phyloP scores from a whole-genome alignment of 2,329 filamentous ascomycete species.

The Sarocladiaceae sp. region DNA sequence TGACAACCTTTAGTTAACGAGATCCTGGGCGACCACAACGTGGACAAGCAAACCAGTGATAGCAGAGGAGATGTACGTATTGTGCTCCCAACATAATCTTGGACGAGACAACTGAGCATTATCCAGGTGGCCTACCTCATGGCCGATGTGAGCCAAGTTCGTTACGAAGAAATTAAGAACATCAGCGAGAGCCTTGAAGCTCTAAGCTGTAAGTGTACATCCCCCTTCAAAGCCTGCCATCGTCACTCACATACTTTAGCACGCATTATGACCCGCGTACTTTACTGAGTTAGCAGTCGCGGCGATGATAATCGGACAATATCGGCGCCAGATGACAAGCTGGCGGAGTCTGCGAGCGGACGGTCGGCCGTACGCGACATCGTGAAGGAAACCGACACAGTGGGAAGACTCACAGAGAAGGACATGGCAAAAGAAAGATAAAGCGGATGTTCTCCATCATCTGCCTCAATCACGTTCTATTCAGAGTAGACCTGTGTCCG shows the following conservation, averaged over 20 bases:
- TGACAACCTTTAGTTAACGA: slow-evolving; percentile 65
- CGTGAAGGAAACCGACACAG: too few species aligned
- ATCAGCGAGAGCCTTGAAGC: slow-evolving; percentile 78
- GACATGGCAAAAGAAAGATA: too few species aligned
- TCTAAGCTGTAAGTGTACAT: slow-evolving; percentile 59
- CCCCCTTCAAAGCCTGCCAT: slow-evolving; percentile 9
- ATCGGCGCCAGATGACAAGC: neutral
- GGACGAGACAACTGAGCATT: too few species aligned
- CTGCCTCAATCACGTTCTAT: too few species aligned
- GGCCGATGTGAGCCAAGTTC: slow-evolving; percentile 91
- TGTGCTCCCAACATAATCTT: slow-evolving; percentile 10
- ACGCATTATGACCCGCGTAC: slow-evolving; percentile 40
- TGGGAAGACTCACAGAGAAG: too few species aligned
- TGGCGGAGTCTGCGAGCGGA: too few species aligned
- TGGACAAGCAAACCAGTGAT: slow-evolving; percentile 98
- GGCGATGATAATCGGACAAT: neutral
- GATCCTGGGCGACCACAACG: slow-evolving; percentile 89
- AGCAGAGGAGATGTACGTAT: slow-evolving; percentile 73
- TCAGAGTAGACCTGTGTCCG: too few species aligned
- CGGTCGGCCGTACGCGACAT: too few species aligned
- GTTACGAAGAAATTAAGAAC: slow-evolving; percentile 73
- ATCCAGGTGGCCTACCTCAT: slow-evolving; percentile 80
- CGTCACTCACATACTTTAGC: slow-evolving; percentile 21
- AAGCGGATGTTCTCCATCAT: too few species aligned
- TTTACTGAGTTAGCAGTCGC: slow-evolving; percentile 29